Base-by-base conservation (phyloP, 306 rosid genomes). In the Sophora flavescens region DNA sequence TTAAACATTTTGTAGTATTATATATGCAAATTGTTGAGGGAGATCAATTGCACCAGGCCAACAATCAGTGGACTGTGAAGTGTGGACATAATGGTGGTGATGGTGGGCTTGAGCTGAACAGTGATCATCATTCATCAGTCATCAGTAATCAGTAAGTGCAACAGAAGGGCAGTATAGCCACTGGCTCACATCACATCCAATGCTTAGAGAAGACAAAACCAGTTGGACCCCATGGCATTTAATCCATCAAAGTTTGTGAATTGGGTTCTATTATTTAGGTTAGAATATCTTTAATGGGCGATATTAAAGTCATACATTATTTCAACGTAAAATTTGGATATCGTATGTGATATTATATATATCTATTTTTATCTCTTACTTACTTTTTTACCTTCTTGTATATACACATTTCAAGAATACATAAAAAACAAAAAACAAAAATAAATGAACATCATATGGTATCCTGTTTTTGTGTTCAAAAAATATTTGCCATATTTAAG, bases 41-140 rank as follows among this genome's bases (percentile, higher is more conserved):
- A 38, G 80, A 51, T 77, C 81, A 78, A 62, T 60, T 73, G 88
- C 65, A 85, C 78, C 65, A 36, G 57, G 79, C 78, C 84, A 71
- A 63, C 1, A 48, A 26, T 59, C 66, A 78, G 77, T 47, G 16
- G 6, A 47, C 16, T 81, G 69, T 17, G 69, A 32, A 54, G 45
- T 39, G 41, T 60, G 72, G 8, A 50, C 32, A 47, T 48, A 59
- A 33, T 63, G 77, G 84, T 70, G 86, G 86, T 56, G 79, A 47
- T 58, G 60, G 41, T 76, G 59, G 13, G 69, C 52, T 77, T 16
- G 3, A 16, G 47, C 80, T 68, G 69, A 8, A 64, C 86, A 72
- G 76, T 63, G 57, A 32, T 77, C 62, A 12, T 62, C 84, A 64
- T 65, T 83, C 32, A 50, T 45, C 10, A 50, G 18, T 8, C 11